Percentiles rank a stretch among this genome's conserved stretches.
Evolutionary conservation across 106 monocot genomes (phyloP).

Genomic region (Narthecium ossifragum): DNA sequence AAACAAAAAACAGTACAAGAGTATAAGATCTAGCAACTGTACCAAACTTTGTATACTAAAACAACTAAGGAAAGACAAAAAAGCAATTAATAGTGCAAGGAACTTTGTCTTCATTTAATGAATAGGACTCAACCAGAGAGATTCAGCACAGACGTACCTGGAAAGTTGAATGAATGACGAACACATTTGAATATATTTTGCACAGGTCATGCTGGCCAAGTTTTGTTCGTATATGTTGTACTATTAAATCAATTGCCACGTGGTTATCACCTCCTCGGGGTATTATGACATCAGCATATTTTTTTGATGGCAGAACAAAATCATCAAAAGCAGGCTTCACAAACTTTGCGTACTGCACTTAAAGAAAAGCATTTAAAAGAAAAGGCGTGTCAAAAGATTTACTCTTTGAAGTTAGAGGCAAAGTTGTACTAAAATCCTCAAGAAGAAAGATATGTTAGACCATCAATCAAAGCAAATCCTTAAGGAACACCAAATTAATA

Average conservation of each 20-base stretch:
- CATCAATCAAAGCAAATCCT: background rate
- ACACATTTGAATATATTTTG: slow-evolving; percentile 81
- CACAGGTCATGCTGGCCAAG: slow-evolving; percentile 92
- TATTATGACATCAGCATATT: slow-evolving; percentile 98
- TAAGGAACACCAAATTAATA: too few species aligned
- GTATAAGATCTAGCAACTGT: background rate
- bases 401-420: too few species aligned
- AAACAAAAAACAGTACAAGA: background rate
- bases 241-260: slow-evolving; percentile 91
- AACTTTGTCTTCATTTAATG: background rate
- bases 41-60: too few species aligned
- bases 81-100: background rate
- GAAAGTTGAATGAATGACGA: slow-evolving; percentile 84
- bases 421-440: too few species aligned
- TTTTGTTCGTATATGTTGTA: slow-evolving; percentile 89
- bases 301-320: slow-evolving; percentile 92
- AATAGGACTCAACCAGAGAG: background rate
- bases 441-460: too few species aligned
- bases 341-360: slow-evolving; percentile 77
- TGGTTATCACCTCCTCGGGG: slow-evolving; percentile 95
- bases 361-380: background rate
- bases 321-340: slow-evolving; percentile 96
- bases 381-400: too few species aligned
- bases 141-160: slow-evolving; percentile 40
- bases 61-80: background rate